Percentiles rank a stretch among this genome's conserved stretches.
phyloP scores from a whole-genome alignment of 176 grass and related monocot species.

The Carex kokanica region DNA sequence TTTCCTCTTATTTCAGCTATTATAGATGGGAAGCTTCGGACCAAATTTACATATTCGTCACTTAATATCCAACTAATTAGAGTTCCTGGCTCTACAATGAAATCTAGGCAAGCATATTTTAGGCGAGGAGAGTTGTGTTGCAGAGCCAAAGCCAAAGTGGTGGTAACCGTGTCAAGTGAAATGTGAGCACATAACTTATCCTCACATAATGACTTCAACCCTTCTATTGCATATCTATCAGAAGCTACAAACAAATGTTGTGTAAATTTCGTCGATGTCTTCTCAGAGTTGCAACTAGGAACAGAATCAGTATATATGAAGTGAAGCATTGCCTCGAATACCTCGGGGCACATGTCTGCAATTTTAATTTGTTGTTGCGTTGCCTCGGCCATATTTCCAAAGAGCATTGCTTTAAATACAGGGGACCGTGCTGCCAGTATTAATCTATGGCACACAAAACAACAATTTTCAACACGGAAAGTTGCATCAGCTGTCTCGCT shows the following conservation, averaged over 20 bases:
- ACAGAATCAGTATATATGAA: neutral
- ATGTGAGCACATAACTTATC: neutral
- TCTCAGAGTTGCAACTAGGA: neutral
- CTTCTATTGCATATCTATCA: slow-evolving; percentile 13
- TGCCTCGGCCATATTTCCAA: slow-evolving; percentile 1
- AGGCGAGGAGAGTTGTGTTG: neutral
- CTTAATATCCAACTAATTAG: neutral
- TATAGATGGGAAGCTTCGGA: neutral
- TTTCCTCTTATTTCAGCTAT: neutral
- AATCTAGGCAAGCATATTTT: neutral
- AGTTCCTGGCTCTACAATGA: neutral
- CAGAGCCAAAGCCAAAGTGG: neutral
- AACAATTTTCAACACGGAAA: neutral
- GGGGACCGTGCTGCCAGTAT: slow-evolving; percentile 1
- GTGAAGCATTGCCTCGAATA: slow-evolving; percentile 8
- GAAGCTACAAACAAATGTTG: slow-evolving; percentile 22
- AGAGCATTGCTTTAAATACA: slow-evolving; percentile 2
- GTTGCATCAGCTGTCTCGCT: neutral
- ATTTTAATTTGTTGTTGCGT: neutral
- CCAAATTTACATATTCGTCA: neutral
- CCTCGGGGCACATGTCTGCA: neutral
- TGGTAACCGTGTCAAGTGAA: neutral
- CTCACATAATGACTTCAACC: slow-evolving; percentile 3
- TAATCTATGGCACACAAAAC: neutral
- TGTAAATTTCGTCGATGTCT: neutral